Base-by-base conservation (phyloP, 1,284 basidiomycete species). In the Cutaneotrichosporon dermatis region DNA sequence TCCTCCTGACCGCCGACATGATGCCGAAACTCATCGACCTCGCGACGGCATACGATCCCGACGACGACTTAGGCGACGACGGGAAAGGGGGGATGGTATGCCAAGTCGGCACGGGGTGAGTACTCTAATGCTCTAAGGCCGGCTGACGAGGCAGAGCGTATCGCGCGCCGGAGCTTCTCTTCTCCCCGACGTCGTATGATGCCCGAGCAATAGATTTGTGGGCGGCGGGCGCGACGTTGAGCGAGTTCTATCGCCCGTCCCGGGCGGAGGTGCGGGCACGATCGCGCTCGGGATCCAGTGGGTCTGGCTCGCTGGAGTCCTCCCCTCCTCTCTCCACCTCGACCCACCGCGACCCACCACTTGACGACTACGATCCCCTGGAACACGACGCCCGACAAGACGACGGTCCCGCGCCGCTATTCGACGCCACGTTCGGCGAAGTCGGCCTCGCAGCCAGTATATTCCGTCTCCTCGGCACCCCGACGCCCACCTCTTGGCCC, bases 141-240 rank as follows among this genome's bases (percentile, higher is more conserved):
- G 25, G 52, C 55, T 62, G 37, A 62, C 51, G 33, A 3, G 25
- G 3, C 64, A 85, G 92, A 44, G 80, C 87, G 0, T 95, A 94
- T 73, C 86, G 93, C 15, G 88, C 94, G 0, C 93, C 93, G 0
- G 95, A 98, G 72, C 83, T 97, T 0, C 82, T 97, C 3, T 96
- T 97, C 64, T 88, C 88, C 0, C 79, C 86, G 0, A 78, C 80
- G 6, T 76, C 78, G 2, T 97, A 97, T 77, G 83, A 90, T 63
- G 81, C 90, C 0, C 80, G 79, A 45, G 86, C 87, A 0, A 79
- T 88, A 13, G 94, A 97, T 70, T 76, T 88, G 1, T 98, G 94
- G 95, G 86, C 88, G 40, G 76, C 89, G 2, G 94, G 91, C 0
- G 82, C 82, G 1, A 85, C 86, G 0, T 77, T 93, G 10, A 84